Conservation (phyloP, 2,329 filamentous ascomycete genomes). For the Lomentospora prolificans region DNA sequence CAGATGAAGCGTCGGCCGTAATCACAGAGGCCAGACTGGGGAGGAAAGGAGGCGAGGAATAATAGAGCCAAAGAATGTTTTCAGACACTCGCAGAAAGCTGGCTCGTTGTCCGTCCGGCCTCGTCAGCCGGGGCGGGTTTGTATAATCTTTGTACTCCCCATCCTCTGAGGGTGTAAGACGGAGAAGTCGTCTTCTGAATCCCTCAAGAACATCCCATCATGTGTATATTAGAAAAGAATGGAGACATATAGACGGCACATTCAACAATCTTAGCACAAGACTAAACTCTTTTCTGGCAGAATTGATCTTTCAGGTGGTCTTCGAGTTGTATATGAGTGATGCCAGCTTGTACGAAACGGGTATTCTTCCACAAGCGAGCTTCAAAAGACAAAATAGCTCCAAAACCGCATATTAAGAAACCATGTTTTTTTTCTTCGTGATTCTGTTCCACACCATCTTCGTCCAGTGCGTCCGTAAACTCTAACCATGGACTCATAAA, state of each 20-base stretch:
- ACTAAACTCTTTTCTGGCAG: background rate
- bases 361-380: background rate
- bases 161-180: background rate
- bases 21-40: background rate
- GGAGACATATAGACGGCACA: background rate
- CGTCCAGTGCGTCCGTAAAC: background rate
- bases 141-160: background rate
- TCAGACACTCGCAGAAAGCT: too few relatives aligned
- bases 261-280: background rate
- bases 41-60: background rate
- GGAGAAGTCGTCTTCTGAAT: background rate
- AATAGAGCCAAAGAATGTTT: background rate
- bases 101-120: background rate
- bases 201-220: background rate
- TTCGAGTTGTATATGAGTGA: background rate
- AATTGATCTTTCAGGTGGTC: background rate
- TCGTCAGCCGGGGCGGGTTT: background rate
- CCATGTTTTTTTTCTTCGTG: background rate
- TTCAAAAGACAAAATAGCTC: background rate
- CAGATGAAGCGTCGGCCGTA: conserved; percentile 14
- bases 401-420: background rate
- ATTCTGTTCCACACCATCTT: background rate
- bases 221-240: conserved; percentile 2
- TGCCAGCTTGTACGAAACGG: background rate
- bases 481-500: conserved; percentile 1